phyloP scores from a whole-genome alignment of 2,329 filamentous ascomycete species.

The Arthrobotrys pseudoclavata region DNA sequence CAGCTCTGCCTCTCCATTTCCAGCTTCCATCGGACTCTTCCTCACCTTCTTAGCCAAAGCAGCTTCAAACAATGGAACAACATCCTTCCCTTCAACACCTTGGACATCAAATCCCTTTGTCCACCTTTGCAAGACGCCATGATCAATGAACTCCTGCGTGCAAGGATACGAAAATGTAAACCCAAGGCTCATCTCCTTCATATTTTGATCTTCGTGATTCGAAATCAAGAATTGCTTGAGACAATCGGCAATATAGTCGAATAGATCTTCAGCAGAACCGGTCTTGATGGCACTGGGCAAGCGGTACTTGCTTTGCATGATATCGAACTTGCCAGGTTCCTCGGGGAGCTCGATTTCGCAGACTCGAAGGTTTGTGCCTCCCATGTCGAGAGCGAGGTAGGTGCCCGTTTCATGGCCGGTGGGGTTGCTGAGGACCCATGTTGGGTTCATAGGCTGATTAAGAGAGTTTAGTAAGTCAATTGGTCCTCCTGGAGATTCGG shows the following conservation, averaged over 20 bases:
- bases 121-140: constrained; percentile 93
- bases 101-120: constrained; percentile 97
- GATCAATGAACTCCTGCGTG: constrained; percentile 91
- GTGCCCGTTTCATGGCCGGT: constrained; percentile 88
- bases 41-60: constrained; percentile 78
- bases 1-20: constrained; percentile 47
- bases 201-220: constrained; percentile 78
- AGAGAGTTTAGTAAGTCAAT: constrained; percentile 26
- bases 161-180: constrained; percentile 98
- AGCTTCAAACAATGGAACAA: constrained; percentile 87
- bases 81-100: constrained; percentile 89
- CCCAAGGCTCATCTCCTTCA: constrained; percentile 81
- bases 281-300: constrained; percentile 95
- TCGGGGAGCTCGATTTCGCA: constrained; percentile 92
- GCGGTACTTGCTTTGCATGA: constrained; percentile 94
- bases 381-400: constrained; percentile 92
- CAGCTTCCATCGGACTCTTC: background rate
- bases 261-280: constrained; percentile 84
- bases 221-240: constrained; percentile 89
- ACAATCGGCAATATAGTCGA: constrained; percentile 95
- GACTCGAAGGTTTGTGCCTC: constrained; percentile 93
- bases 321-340: constrained; percentile 89
- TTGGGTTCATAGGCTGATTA: constrained; percentile 91
- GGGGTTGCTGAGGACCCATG: constrained; percentile 93
- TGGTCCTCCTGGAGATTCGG: constrained; percentile 60